These are phyloP conservation scores for Anthracocystis setariae DNA, from an alignment of 1,284 basidiomycete genomes.

Conservation along the genomic window DNA sequence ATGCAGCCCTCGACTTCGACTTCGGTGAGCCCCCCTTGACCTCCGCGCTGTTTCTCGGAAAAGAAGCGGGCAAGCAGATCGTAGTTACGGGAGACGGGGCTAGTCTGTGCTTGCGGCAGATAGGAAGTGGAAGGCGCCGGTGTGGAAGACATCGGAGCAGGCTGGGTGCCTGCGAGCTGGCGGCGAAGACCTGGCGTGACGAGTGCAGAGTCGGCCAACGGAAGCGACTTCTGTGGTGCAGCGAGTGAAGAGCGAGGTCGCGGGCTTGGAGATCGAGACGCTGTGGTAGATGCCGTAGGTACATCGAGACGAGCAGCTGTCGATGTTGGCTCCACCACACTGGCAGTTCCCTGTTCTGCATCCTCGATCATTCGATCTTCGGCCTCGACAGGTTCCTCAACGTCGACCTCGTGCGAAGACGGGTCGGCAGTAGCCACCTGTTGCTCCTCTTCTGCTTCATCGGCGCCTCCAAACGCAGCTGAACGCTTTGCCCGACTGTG, in stretches of 20 bases:
- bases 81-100: slow-evolving; percentile 56
- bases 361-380: slow-evolving; percentile 44
- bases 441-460: slow-evolving; percentile 15
- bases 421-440: neutral
- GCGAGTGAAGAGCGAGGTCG: slow-evolving; percentile 15
- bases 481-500: slow-evolving; percentile 36
- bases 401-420: neutral
- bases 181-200: slow-evolving; percentile 45
- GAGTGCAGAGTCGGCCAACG: slow-evolving; percentile 30
- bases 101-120: slow-evolving; percentile 26
- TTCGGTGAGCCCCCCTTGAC: slow-evolving; percentile 46
- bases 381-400: slow-evolving; percentile 12
- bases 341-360: slow-evolving; percentile 18
- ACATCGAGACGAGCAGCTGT: slow-evolving; percentile 2
- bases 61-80: slow-evolving; percentile 58
- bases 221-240: slow-evolving; percentile 20
- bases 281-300: neutral
- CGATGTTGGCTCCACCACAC: neutral
- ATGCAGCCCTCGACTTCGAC: slow-evolving; percentile 58
- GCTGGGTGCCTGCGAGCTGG: slow-evolving; percentile 11
- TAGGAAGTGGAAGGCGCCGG: slow-evolving; percentile 18
- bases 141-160: slow-evolving; percentile 5
- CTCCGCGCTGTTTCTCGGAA: slow-evolving; percentile 50
- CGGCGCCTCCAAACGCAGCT: slow-evolving; percentile 41
- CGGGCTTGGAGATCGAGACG: slow-evolving; percentile 17